phyloP scores from a whole-genome alignment of 306 rosid species.

The Potentilla sterilis region DNA sequence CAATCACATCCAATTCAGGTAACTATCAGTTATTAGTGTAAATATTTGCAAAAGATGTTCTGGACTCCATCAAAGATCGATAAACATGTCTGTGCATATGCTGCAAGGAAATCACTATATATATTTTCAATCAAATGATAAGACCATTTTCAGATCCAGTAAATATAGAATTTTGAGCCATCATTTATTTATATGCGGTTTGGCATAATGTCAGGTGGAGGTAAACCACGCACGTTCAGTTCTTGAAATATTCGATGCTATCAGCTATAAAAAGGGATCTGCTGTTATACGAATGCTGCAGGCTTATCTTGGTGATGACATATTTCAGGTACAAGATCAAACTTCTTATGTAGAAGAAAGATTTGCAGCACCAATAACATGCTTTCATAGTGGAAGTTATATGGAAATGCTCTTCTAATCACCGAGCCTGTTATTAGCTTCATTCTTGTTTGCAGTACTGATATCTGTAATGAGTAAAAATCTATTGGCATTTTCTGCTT shows the following conservation, averaged over 20 bases:
- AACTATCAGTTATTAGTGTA: not conserved
- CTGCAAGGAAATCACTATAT: not conserved
- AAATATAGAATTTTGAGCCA: not conserved
- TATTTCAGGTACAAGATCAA: slow-evolving; percentile 43
- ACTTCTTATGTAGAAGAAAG: not conserved
- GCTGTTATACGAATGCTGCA: slow-evolving; percentile 60
- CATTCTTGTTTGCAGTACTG: slow-evolving; percentile 1
- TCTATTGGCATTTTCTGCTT: not conserved
- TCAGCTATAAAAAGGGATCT: slow-evolving; percentile 62
- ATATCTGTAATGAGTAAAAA: not conserved
- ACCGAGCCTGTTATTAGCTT: not conserved
- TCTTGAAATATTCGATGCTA: slow-evolving; percentile 48
- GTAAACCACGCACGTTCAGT: slow-evolving; percentile 52
- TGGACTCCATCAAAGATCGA: not conserved
- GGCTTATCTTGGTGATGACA: slow-evolving; percentile 49
- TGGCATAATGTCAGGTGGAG: slow-evolving; percentile 47
- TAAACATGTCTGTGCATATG: not conserved
- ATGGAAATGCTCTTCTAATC: not conserved
- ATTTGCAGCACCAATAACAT: not conserved
- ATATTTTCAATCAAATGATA: not conserved
- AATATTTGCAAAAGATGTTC: not conserved
- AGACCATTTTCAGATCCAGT: not conserved
- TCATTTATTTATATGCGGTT: not conserved
- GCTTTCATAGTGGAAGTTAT: not conserved
- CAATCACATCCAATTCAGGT: slow-evolving; percentile 67